phyloP scores from a whole-genome alignment of 2,329 filamentous ascomycete genomes.

The Verticillium longisporum region DNA sequence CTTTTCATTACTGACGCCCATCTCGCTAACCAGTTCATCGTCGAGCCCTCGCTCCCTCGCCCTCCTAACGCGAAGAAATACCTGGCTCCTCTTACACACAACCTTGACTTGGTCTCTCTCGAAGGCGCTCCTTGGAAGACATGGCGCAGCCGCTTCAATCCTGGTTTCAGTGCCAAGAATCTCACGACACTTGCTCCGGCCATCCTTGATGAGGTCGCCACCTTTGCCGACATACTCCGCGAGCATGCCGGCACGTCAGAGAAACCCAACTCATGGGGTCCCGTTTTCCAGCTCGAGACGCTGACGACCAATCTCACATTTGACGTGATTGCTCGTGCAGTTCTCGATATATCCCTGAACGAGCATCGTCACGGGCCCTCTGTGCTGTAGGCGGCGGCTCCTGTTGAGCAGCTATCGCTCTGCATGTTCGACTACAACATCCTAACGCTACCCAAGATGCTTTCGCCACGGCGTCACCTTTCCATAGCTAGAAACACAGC shows the following conservation, averaged over 20 bases:
- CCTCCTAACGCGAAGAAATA: slow-evolving; percentile 19
- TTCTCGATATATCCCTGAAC: slow-evolving; percentile 14
- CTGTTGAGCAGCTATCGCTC: slow-evolving; percentile 2
- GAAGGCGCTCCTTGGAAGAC: slow-evolving; percentile 20
- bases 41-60: slow-evolving; percentile 14
- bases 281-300: slow-evolving; percentile 20
- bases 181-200: slow-evolving; percentile 25
- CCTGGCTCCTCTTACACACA: slow-evolving; percentile 21
- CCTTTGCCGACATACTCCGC: slow-evolving; percentile 23
- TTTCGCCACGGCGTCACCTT: not conserved
- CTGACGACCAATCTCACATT: slow-evolving; percentile 30
- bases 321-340: slow-evolving; percentile 29
- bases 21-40: slow-evolving; percentile 14
- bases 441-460: not conserved
- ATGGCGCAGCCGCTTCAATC: slow-evolving; percentile 25
- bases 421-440: slow-evolving; percentile 2
- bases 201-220: slow-evolving; percentile 27
- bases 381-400: not conserved
- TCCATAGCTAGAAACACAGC: not conserved
- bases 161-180: slow-evolving; percentile 28
- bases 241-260: slow-evolving; percentile 18
- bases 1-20: slow-evolving; percentile 13
- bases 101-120: slow-evolving; percentile 21
- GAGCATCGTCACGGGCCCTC: slow-evolving; percentile 5
- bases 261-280: slow-evolving; percentile 21